Conservation (phyloP, 768 basidiomycete species). For the Dentipellis fragilis region DNA sequence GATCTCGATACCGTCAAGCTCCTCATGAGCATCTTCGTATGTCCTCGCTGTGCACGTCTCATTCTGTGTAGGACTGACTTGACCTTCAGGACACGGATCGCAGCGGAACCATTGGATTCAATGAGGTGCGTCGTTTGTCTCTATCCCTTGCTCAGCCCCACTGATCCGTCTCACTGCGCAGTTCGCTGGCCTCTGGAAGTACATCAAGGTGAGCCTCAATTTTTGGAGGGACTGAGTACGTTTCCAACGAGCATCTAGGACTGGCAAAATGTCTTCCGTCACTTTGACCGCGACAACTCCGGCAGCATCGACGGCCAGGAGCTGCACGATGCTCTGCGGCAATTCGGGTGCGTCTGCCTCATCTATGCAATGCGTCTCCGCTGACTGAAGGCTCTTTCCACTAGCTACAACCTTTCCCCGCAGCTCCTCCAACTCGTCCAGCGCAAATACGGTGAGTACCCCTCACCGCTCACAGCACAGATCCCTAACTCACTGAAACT, state of each 20-base stretch:
- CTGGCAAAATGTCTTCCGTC: conserved; percentile 77
- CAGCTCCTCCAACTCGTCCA: conserved; percentile 55
- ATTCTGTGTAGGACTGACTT: not conserved
- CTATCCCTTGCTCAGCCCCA: not conserved
- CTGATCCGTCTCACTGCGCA: conserved; percentile 12
- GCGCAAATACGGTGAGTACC: conserved; percentile 70
- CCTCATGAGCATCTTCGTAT: conserved; percentile 72
- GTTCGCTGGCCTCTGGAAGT: conserved; percentile 76
- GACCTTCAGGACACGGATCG: conserved; percentile 51
- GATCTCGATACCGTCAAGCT: conserved; percentile 83
- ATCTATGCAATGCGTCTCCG: no score
- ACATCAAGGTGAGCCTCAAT: conserved; percentile 44
- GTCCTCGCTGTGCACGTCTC: conserved; percentile 13
- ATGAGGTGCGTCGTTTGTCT: conserved; percentile 38
- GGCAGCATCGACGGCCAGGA: conserved; percentile 69
- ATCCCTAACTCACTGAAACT: conserved; percentile 17
- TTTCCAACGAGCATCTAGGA: conserved; percentile 30
- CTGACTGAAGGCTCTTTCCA: conserved; percentile 16
- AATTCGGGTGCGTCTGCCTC: conserved; percentile 47
- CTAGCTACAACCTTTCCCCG: conserved; percentile 53
- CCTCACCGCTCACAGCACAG: not conserved
- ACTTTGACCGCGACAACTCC: conserved; percentile 78
- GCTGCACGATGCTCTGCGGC: conserved; percentile 54
- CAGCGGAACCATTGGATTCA: conserved; percentile 71
- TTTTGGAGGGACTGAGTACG: not conserved